Conservation (phyloP, 768 basidiomycete species). For the Russula brevipes region DNA sequence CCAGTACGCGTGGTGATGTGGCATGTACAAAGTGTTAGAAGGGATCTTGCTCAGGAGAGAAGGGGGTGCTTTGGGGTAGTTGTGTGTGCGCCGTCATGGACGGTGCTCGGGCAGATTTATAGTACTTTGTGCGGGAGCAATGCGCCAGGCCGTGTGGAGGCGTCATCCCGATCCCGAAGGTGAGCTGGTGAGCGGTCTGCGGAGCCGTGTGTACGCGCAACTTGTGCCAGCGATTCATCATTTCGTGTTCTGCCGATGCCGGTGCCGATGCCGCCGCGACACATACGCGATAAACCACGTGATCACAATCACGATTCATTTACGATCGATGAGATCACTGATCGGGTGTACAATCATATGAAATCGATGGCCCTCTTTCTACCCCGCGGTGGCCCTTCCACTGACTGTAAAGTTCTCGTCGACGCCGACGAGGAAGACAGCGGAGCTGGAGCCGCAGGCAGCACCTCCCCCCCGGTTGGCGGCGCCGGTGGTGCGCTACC, state of each 20-base stretch:
- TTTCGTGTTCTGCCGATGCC: too few species aligned
- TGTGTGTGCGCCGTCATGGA: neutral
- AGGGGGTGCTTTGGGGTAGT: too few species aligned
- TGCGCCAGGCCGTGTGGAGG: constrained; percentile 7
- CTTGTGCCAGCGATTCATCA: neutral
- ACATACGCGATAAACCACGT: neutral
- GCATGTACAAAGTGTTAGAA: neutral
- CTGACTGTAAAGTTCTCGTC: neutral
- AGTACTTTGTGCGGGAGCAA: neutral
- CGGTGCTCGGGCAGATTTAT: neutral
- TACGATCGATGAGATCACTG: too few species aligned
- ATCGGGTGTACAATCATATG: constrained; percentile 17
- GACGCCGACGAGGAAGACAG: neutral
- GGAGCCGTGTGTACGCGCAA: constrained; percentile 8
- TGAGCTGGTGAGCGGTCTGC: too few species aligned
- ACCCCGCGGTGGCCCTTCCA: constrained; percentile 24
- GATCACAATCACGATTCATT: too few species aligned
- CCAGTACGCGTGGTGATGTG: neutral
- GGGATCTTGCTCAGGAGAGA: too few species aligned
- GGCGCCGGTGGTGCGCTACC: neutral
- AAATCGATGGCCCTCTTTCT: constrained; percentile 30
- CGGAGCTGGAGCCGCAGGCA: neutral
- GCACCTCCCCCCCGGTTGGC: neutral
- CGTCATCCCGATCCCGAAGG: neutral
- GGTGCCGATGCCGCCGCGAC: constrained; percentile 2